A percentile compares a stretch with the other conserved stretches of the same genome.
Conservation (phyloP, 2,329 filamentous ascomycete species). For the Pestalotiopsis sp. region DNA sequence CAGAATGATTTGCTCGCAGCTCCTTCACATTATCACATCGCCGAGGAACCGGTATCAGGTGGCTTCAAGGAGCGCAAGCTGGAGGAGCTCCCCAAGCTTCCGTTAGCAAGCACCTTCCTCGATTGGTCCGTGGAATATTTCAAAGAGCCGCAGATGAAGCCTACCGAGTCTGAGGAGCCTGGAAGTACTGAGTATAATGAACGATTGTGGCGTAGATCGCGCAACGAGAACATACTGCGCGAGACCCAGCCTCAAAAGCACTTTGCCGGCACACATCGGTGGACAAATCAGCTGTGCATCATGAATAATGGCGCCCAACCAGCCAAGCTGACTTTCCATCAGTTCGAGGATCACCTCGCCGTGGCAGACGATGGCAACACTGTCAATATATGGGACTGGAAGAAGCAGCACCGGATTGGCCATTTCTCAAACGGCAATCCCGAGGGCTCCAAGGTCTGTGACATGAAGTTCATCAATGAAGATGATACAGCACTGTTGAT, state of each 20-base stretch:
- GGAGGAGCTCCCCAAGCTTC: conserved; percentile 64
- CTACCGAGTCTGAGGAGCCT: conserved; percentile 92
- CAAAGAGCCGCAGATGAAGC: conserved; percentile 97
- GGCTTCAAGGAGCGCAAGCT: conserved; percentile 68
- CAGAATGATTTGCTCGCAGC: conserved; percentile 71
- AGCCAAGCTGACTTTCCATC: conserved; percentile 92
- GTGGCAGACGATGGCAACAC: conserved; percentile 93
- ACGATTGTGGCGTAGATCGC: conserved; percentile 85
- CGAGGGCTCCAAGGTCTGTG: conserved; percentile 85
- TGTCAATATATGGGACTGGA: conserved; percentile 93
- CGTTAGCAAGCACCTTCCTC: conserved; percentile 81
- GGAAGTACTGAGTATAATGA: conserved; percentile 97
- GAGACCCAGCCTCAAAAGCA: conserved; percentile 95
- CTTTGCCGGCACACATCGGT: conserved; percentile 80
- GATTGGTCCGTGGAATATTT: conserved; percentile 99
- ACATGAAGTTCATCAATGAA: conserved; percentile 97
- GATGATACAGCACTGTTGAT: conserved; percentile 94
- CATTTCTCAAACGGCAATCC: conserved; percentile 96
- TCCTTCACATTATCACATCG: conserved; percentile 73
- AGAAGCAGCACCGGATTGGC: conserved; percentile 72
- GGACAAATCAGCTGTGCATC: conserved; percentile 78
- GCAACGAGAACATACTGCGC: conserved; percentile 89
- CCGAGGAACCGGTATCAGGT: conserved; percentile 78
- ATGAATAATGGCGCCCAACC: conserved; percentile 91
- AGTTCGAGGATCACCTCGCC: conserved; percentile 94